Evolutionary conservation across 2,329 filamentous ascomycete species (phyloP).

Genomic region (Microcera coccophila): DNA sequence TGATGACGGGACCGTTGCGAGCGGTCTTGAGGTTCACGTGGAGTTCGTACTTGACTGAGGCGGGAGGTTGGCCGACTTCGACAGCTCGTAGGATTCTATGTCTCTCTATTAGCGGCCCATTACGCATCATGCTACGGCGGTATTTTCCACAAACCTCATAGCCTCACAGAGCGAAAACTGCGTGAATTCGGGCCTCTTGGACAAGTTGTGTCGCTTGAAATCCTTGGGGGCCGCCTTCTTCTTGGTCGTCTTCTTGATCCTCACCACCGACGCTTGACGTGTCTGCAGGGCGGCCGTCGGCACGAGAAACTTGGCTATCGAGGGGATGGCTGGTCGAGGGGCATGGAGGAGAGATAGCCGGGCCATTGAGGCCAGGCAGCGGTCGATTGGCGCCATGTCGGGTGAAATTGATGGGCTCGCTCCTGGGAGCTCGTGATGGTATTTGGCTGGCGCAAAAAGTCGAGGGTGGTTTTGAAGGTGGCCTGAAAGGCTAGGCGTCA

Average conservation of each 20-base stretch:
- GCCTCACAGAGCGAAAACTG: conserved; percentile 86
- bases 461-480: conserved; percentile 10
- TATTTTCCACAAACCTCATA: conserved; percentile 66
- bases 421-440: conserved; percentile 20
- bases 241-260: conserved; percentile 49
- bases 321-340: conserved; percentile 38
- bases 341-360: conserved; percentile 44
- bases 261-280: conserved; percentile 38
- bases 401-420: conserved; percentile 21
- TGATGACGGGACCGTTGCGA: conserved; percentile 82
- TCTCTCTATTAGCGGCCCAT: conserved; percentile 4
- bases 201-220: conserved; percentile 63
- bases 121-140: neutral
- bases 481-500: conserved; percentile 22
- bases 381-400: conserved; percentile 49
- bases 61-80: conserved; percentile 79
- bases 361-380: conserved; percentile 53
- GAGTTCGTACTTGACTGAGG: conserved; percentile 80
- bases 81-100: conserved; percentile 81
- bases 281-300: conserved; percentile 42
- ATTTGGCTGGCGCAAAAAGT: conserved; percentile 23
- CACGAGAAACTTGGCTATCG: conserved; percentile 49
- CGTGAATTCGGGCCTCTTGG: conserved; percentile 55
- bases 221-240: conserved; percentile 61
- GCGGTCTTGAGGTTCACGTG: conserved; percentile 76